Evolutionary conservation across 202 grass and related monocot genomes (phyloP), one percentile per base, ranked within the genome.

Genomic region (Zizania palustris): DNA sequence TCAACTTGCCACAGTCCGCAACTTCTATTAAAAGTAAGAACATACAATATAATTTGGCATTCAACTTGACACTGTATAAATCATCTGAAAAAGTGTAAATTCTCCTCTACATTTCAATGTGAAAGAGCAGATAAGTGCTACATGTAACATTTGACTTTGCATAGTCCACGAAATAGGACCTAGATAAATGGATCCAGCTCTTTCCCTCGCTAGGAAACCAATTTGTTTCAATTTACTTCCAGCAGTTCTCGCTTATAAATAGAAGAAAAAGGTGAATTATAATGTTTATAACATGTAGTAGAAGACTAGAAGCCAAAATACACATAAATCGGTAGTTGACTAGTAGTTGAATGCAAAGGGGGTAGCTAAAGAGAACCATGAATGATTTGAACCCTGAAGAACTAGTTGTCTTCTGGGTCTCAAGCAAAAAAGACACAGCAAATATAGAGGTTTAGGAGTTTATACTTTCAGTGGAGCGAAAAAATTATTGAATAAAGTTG

Each of bases 51-150:
- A 61, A 15, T 44, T 4, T 15, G 3, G 38, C 34, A 14, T 33
- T 54, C 63, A 18, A 34, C 48, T 66, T 33, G 46, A 43, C 2
- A 46, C 2, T 6, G 21, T 9, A 10, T 12, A 67, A 35, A 56
- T 35, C 18, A 44, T 78, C 9, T 5, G 4, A 38, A 34, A 74
- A 50, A 74, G 54, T 51, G 34, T 21, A 65, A 65, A 18, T 28
- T 42, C 13, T 20, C 51, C 4, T 63, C 13, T 70, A 6, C 67
- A 19, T 48, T 58, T 44, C 65, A 33, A 62, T 48, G 13, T 11
- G 4, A 60, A 83, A 43, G 54, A 69, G 60, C 7, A 71, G 1
- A 50, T 54, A n/a, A 54, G 37, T 34, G 10, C 51, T 71, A 74
- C 45, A 37, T n/a, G 10, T 44, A 45, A 36, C 69, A 58, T 64